A percentile compares a stretch with the other conserved stretches of the same genome.
Conservation (phyloP, 2,329 filamentous ascomycete species). For the Cytospora schulzeri region DNA sequence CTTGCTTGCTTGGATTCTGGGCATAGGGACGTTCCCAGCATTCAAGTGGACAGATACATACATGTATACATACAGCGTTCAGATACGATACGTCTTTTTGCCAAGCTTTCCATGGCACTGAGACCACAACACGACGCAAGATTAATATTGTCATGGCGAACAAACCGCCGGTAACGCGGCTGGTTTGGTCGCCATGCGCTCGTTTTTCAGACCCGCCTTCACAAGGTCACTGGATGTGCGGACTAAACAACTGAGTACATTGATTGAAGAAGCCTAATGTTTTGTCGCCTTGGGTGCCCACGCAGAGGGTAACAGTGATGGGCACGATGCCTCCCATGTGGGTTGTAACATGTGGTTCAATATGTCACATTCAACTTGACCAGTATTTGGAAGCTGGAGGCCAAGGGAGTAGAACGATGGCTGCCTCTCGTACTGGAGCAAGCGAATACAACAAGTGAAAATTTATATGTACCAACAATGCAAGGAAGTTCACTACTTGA, state of each 20-base stretch:
- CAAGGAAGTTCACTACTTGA: too few relatives aligned
- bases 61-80: constrained; percentile 48
- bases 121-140: constrained; percentile 66
- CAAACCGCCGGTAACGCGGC: constrained; percentile 28
- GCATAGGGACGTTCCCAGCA: neutral
- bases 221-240: constrained; percentile 58
- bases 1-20: neutral
- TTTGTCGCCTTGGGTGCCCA: too few relatives aligned
- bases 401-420: too few relatives aligned
- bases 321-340: too few relatives aligned
- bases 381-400: too few relatives aligned
- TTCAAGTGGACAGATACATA: neutral
- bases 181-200: constrained; percentile 38
- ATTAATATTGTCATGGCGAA: constrained; percentile 42
- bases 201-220: constrained; percentile 66
- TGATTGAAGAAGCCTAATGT: constrained; percentile 9
- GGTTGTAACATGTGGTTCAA: too few relatives aligned
- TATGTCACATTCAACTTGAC: too few relatives aligned
- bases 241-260: constrained; percentile 69
- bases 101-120: constrained; percentile 51
- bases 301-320: too few relatives aligned
- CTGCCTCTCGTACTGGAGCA: too few relatives aligned
- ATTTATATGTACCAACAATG: too few relatives aligned
- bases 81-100: constrained; percentile 67
- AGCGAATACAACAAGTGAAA: too few relatives aligned